A percentile compares a stretch with the other conserved stretches of the same genome.
phyloP scores from a whole-genome alignment of 2,329 filamentous ascomycete genomes.

The Exutisphaerella laricina region DNA sequence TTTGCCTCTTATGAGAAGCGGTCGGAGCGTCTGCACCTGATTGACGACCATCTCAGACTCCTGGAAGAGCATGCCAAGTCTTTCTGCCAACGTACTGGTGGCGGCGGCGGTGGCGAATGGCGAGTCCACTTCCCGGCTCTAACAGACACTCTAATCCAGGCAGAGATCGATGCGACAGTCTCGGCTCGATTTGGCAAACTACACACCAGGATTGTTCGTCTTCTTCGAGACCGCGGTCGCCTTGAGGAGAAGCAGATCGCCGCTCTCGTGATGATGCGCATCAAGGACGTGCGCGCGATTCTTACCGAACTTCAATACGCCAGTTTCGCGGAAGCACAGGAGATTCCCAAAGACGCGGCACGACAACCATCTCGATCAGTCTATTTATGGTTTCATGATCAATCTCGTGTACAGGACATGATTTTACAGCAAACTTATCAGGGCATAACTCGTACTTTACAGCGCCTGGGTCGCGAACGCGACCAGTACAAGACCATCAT shows the following conservation, averaged over 20 bases:
- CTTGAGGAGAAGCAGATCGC: conserved; percentile 90
- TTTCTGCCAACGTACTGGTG: conserved; percentile 62
- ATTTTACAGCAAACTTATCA: conserved; percentile 82
- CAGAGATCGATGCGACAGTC: conserved; percentile 77
- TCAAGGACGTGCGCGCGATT: conserved; percentile 76
- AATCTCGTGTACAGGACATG: conserved; percentile 62
- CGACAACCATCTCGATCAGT: conserved; percentile 77
- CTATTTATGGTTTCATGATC: conserved; percentile 89
- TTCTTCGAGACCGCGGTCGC: conserved; percentile 80
- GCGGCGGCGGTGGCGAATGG: conserved; percentile 64
- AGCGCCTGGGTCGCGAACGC: conserved; percentile 72
- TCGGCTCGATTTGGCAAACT: conserved; percentile 68
- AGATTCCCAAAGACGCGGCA: conserved; percentile 82
- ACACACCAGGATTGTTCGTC: conserved; percentile 76
- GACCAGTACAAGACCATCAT: conserved; percentile 66
- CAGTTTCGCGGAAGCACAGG: conserved; percentile 85
- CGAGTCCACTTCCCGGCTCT: conserved; percentile 75
- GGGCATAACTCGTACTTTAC: conserved; percentile 76
- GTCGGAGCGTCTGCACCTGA: conserved; percentile 46
- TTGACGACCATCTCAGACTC: conserved; percentile 68
- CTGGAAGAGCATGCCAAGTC: conserved; percentile 63
- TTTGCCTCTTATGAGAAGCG: conserved; percentile 34
- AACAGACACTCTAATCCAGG: conserved; percentile 63
- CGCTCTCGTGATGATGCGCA: conserved; percentile 73
- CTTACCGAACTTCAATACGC: conserved; percentile 80